Evolutionary conservation across 129 eudicot species (phyloP), one percentile per base, ranked within the genome.

Genomic region (Apium graveolens): DNA sequence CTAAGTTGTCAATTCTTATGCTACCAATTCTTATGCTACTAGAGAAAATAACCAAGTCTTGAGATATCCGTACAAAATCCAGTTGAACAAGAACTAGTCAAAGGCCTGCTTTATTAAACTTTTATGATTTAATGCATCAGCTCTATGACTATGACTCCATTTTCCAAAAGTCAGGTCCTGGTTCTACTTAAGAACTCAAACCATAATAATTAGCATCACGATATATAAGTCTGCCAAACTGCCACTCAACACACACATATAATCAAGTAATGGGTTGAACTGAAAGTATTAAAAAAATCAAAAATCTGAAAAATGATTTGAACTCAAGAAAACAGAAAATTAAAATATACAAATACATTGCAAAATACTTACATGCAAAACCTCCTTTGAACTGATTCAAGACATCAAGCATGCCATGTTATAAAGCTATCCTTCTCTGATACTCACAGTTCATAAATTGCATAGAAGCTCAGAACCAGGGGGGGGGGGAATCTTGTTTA

Each of bases 31-130:
- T 71, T 39, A 69, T n/a, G 34, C 48, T 65, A 45, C 68, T 55
- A 41, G 17, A 72, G 57, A 27, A 60, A 11, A 53, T 5, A 32
- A 41, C 31, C 31, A 41, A 57, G 78, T 51, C 32, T 74, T 75
- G 48, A 81, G 78, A 45, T 29, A 77, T 65, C n/a, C n/a, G n/a
- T n/a, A 41, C 73, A 77, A 69, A 78, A 77, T 68, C 65, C 44
- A 84, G 75, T 84, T 80, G 73, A 68, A 80, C 70, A 68, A 66
- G 84, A 84, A 82, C 85, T 71, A 81, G 90, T 87, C 90, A 87
- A 87, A 57, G 68, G 41, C 26, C 21, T 21, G 69, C 45, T 34
- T 78, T 63, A 31, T 3, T 1, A 39, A 13, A 7, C 0, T 2
- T 34, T 20, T 17, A 7, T 13, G 1, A 24, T 21, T 39, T 38